Evolutionary conservation across 331 rosid species (phyloP).

Genomic region (Acacia pycnantha): DNA sequence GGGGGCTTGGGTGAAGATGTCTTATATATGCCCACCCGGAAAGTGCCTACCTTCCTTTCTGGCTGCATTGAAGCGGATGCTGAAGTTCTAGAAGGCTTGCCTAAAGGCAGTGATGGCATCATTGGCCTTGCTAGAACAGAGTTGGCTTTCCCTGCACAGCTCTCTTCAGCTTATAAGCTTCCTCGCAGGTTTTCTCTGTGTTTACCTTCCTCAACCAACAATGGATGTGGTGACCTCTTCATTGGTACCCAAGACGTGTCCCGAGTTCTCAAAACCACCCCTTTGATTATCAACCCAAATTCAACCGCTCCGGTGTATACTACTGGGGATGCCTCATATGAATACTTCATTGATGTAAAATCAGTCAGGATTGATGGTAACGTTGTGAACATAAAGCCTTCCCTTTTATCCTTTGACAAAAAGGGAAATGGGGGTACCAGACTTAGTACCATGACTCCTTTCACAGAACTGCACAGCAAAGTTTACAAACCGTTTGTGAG

Average conservation of each 20-base stretch:
- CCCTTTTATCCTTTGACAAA: slow-evolving; percentile 33
- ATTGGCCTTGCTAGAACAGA: slow-evolving; percentile 40
- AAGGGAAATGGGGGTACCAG: slow-evolving; percentile 49
- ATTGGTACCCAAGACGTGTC: neutral
- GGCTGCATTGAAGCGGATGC: neutral
- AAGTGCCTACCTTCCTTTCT: slow-evolving; percentile 27
- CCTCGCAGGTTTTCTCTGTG: slow-evolving; percentile 36
- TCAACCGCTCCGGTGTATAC: neutral
- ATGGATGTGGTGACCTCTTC: slow-evolving; percentile 37
- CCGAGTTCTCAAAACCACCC: slow-evolving; percentile 29
- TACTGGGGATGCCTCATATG: slow-evolving; percentile 17
- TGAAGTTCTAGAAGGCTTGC: slow-evolving; percentile 29
- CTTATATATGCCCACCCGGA: neutral
- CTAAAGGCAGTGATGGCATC: slow-evolving; percentile 34
- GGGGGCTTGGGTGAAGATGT: slow-evolving; percentile 32
- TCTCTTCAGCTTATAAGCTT: slow-evolving; percentile 22
- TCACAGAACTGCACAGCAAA: slow-evolving; percentile 32
- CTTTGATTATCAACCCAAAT: slow-evolving; percentile 32
- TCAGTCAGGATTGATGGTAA: slow-evolving; percentile 30
- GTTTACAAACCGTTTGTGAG: slow-evolving; percentile 30
- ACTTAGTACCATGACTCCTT: slow-evolving; percentile 37
- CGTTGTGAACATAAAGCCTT: slow-evolving; percentile 33
- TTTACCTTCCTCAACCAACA: slow-evolving; percentile 43
- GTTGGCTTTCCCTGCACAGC: slow-evolving; percentile 28
- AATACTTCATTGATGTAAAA: slow-evolving; percentile 40